Evolutionary conservation across 2,329 filamentous ascomycete species (phyloP).

Genomic region (Paraphaeosphaeria sporulosa): DNA sequence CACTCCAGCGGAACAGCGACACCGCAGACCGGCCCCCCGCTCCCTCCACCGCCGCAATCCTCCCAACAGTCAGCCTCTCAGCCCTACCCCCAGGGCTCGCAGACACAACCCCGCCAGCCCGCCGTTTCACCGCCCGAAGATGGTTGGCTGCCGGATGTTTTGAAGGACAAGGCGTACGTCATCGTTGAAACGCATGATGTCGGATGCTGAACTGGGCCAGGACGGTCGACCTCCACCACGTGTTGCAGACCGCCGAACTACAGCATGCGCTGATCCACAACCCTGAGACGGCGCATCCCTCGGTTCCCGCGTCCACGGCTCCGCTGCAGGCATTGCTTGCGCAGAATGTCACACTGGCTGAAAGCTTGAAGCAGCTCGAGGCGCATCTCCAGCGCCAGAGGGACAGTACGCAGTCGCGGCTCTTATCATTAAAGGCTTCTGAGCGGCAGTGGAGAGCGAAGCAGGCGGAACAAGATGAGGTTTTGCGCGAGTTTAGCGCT

Average conservation of each 20-base stretch:
- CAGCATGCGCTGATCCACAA: conserved; percentile 78
- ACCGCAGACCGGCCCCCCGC: conserved; percentile 52
- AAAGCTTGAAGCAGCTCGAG: conserved; percentile 68
- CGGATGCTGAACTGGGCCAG: conserved; percentile 54
- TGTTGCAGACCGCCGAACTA: conserved; percentile 70
- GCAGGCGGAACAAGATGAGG: conserved; percentile 86
- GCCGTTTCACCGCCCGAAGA: conserved; percentile 55
- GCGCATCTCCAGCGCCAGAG: conserved; percentile 67
- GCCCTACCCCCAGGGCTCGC: conserved; percentile 27
- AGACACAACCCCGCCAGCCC: conserved; percentile 26
- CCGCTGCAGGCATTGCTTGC: conserved; percentile 70
- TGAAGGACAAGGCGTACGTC: conserved; percentile 83
- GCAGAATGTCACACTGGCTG: conserved; percentile 75
- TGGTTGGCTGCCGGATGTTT: conserved; percentile 77
- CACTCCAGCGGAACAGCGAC: conserved; percentile 53
- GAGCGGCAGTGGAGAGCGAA: conserved; percentile 93
- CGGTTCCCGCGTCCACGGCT: conserved; percentile 70
- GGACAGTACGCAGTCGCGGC: conserved; percentile 76
- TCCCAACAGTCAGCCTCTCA: conserved; percentile 27
- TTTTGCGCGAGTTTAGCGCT: conserved; percentile 83
- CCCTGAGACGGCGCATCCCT: conserved; percentile 73
- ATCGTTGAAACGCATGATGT: conserved; percentile 22
- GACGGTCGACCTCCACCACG: conserved; percentile 77
- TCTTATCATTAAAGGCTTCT: conserved; percentile 82
- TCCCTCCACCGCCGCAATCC: conserved; percentile 51